Evolutionary conservation across 176 grass and related monocot genomes (phyloP).

Genomic region (Eleusine coracana): DNA sequence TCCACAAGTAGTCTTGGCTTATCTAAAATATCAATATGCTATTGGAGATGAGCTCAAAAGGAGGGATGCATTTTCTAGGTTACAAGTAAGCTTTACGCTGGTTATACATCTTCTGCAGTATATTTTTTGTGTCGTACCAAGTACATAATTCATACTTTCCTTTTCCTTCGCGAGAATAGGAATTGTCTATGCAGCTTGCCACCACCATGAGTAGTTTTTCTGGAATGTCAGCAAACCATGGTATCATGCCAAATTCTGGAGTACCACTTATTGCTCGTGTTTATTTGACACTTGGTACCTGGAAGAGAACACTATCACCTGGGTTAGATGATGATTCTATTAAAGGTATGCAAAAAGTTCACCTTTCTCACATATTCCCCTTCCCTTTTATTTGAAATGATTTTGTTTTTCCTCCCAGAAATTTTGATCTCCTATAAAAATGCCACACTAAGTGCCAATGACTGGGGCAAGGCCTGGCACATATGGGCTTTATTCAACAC

Average conservation of each 20-base stretch:
- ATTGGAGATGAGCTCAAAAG: slow-evolving; percentile 87
- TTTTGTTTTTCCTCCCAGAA: slow-evolving; percentile 49
- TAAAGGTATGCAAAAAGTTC: slow-evolving; percentile 54
- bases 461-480: slow-evolving; percentile 97
- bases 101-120: slow-evolving; percentile 23
- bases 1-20: slow-evolving; percentile 90
- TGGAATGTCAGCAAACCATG: slow-evolving; percentile 42
- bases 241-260: slow-evolving; percentile 51
- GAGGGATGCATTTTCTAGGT: slow-evolving; percentile 74
- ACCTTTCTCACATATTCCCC: slow-evolving; percentile 10
- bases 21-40: slow-evolving; percentile 93
- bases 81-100: slow-evolving; percentile 66
- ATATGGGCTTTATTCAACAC: slow-evolving; percentile 98
- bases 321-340: slow-evolving; percentile 89
- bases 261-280: slow-evolving; percentile 89
- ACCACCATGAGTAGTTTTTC: slow-evolving; percentile 56
- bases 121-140: slow-evolving; percentile 9
- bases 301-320: slow-evolving; percentile 92
- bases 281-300: slow-evolving; percentile 91
- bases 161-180: slow-evolving; percentile 53
- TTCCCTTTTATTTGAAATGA: slow-evolving; percentile 29
- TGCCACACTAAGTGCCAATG: slow-evolving; percentile 83
- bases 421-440: slow-evolving; percentile 86
- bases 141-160: slow-evolving; percentile 27
- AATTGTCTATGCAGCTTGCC: slow-evolving; percentile 74